Base-by-base conservation (phyloP, 768 basidiomycete species). In the Amanita rubescens region DNA sequence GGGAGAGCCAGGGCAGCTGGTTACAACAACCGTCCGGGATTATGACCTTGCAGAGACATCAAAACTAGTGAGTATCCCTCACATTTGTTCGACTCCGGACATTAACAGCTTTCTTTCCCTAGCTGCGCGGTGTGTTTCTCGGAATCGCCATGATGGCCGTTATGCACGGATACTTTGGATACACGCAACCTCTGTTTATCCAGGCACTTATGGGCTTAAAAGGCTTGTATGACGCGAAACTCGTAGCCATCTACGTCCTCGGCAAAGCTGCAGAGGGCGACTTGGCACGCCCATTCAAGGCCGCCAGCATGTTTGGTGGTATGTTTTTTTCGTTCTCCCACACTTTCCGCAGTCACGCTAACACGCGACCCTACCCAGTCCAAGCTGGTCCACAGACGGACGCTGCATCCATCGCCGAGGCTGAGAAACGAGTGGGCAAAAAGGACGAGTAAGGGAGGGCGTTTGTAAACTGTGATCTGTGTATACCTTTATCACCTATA, bases 121-220 rank as follows among this genome's bases (percentile, higher is more conserved):
- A 85, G 83, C 76, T 88, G 55, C 82, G 82, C 37, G 72, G 76
- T n/a, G 79, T 74, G 7, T 88, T 78, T 69, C 79, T 82, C 69
- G 85, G 87, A 58, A 68, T 92, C 62, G 86, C 83, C 47, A 90
- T 92, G 85, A 94, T 94, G 88, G 77, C 64, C 55, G 86, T 94
- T 77, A 83, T 97, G 75, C 95, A 99, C 73, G 57, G 87, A 49
- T 98, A 97, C 80, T 75, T 98, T 73, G 83, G 89, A 67, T 97
- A 90, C 79, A 94, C 93, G 6, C 94, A 95, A 65, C 95, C 95
- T 6, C 81, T 98, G 59, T 95, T 97, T 72, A 87, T 97, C 59
- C 95, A 97, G 68, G 81, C 81, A 11, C 79, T 99, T 60, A 96
- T 95, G 92, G 90, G 90, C n/a, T 54, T 96, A 63, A 98, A 99